Conservation (phyloP, 768 basidiomycete species). For the Exidia glandulosa region DNA sequence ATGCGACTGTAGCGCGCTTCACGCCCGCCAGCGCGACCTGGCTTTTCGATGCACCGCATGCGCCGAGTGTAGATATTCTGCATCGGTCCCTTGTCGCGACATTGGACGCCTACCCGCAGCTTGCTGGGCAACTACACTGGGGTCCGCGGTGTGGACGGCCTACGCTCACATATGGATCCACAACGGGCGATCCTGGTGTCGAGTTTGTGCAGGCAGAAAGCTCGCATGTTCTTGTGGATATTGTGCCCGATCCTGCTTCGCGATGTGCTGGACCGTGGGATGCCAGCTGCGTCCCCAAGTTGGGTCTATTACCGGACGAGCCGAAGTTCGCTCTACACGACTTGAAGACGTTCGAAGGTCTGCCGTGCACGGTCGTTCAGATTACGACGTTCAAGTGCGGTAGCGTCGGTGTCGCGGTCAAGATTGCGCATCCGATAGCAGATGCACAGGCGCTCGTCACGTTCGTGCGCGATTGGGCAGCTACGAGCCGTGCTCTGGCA, state of each 20-base stretch:
- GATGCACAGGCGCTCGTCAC: slow-evolving; percentile 25
- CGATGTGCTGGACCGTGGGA: background rate
- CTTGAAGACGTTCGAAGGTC: slow-evolving; percentile 13
- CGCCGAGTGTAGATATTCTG: background rate
- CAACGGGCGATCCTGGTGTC: background rate
- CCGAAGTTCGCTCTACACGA: background rate
- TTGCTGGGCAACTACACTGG: background rate
- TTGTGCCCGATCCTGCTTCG: background rate
- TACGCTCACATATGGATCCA: background rate
- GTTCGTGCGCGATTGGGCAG: slow-evolving; percentile 27
- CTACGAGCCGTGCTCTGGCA: slow-evolving; percentile 14
- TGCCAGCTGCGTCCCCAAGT: background rate
- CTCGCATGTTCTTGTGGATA: background rate
- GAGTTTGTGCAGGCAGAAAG: background rate
- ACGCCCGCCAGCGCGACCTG: background rate
- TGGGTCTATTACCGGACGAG: background rate
- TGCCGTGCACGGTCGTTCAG: slow-evolving; percentile 25
- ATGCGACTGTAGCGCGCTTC: background rate
- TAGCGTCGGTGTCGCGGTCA: slow-evolving; percentile 20
- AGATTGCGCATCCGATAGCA: slow-evolving; percentile 24
- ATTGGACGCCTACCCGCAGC: background rate
- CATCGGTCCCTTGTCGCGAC: background rate
- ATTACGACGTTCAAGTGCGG: slow-evolving; percentile 20
- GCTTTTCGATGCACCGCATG: background rate
- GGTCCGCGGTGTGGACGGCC: background rate